A percentile compares a stretch with the other conserved stretches of the same genome.
phyloP scores from a whole-genome alignment of 2,329 filamentous ascomycete species.

The Penicillium freii region DNA sequence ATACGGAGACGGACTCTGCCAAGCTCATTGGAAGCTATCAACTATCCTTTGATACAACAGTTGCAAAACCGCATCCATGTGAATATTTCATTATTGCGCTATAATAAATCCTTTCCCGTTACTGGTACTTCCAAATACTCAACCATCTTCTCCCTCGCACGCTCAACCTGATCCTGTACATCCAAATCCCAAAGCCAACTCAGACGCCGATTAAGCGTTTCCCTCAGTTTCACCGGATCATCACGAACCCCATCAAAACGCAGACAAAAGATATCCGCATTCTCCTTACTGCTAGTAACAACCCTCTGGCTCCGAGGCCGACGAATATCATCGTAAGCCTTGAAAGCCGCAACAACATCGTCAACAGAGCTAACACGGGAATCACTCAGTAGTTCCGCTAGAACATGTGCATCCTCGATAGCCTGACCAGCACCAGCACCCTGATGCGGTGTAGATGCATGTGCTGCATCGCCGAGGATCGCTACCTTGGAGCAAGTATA shows the following conservation, averaged over 20 bases:
- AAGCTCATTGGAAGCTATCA: neutral
- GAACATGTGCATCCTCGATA: conserved; percentile 40
- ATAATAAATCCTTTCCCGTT: neutral
- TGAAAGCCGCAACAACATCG: conserved; percentile 49
- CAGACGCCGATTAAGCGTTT: conserved; percentile 25
- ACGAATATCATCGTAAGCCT: conserved; percentile 52
- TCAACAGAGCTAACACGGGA: conserved; percentile 24
- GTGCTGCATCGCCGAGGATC: conserved; percentile 41
- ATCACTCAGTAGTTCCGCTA: conserved; percentile 49
- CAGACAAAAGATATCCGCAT: conserved; percentile 35
- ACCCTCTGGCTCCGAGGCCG: conserved; percentile 51
- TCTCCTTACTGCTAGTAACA: conserved; percentile 51
- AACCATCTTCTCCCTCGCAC: conserved; percentile 21
- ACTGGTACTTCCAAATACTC: neutral
- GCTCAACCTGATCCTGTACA: conserved; percentile 29
- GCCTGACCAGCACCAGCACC: conserved; percentile 42
- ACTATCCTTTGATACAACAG: neutral
- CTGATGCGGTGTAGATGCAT: conserved; percentile 40
- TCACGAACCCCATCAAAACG: conserved; percentile 26
- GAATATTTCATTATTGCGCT: too few relatives aligned
- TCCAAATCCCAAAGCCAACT: conserved; percentile 38
- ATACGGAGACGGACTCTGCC: neutral
- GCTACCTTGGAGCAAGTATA: conserved; percentile 31
- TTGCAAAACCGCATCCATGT: neutral
- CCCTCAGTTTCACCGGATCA: conserved; percentile 27